Base-by-base conservation (phyloP, 179 eudicot genomes). In the Spergularia azorica region DNA sequence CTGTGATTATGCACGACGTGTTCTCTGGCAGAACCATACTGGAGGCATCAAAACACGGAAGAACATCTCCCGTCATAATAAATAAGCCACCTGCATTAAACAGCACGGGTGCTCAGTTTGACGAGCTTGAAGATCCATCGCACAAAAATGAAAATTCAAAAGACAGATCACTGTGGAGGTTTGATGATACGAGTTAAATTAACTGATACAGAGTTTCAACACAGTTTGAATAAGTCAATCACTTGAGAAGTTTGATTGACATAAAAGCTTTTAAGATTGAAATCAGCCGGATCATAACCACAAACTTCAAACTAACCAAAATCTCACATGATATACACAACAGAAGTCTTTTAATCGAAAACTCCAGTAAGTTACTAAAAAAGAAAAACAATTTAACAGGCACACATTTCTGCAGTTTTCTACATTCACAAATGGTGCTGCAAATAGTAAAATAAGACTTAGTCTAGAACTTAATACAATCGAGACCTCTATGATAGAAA, bases 31-130 rank as follows among this genome's bases (percentile, higher is more conserved):
- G 97, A 80, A 83, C 85, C 97, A 96, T 87, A 73, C 78, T 83
- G 73, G 89, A 94, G 67, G 99, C 99, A 83, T 96, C 97, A 87
- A 96, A 96, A 78, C 97, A 94, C n/a, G 99, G 99, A 84, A 96
- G 99, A 78, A 94, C 99, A 83, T 96, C 99, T 61, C 99, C 99
- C 54, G 99, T 96, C 99, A 96, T 96, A 56, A 87, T 94, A 81
- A 96, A 90, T 62, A 96, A 52, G 48, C 99, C 99, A 73, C 99
- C 99, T 95, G 86, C 81, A 86, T 62, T 77, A n/a, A 36, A 70
- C 56, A 16, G 18, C 36, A 63, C 72, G 58, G 60, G 51, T 32
- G 57, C 10, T 79, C 50, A 8, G 73, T 21, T 79, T 17, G 41
- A n/a, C 62, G 46, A 21, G 55, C 21, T 63, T 63, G 14, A 4